phyloP scores from a whole-genome alignment of 768 basidiomycete species.

The Phaeotremella skinneri region DNA sequence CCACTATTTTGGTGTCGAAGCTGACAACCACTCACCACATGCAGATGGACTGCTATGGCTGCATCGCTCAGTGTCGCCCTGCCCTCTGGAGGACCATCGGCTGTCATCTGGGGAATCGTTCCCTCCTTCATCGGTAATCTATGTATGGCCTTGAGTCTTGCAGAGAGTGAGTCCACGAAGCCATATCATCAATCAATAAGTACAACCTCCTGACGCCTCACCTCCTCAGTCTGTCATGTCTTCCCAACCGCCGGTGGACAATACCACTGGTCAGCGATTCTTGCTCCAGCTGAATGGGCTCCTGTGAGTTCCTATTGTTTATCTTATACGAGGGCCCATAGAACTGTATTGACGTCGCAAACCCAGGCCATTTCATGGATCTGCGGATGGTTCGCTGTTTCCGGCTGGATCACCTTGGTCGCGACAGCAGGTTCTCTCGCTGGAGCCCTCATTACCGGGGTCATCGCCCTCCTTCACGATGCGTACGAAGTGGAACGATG shows the following conservation, averaged over 20 bases:
- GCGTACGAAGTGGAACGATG: slow-evolving; percentile 32
- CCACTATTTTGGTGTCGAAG: not conserved
- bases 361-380: slow-evolving; percentile 36
- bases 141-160: slow-evolving; percentile 39
- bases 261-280: slow-evolving; percentile 42
- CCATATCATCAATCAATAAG: too few species aligned
- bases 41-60: slow-evolving; percentile 41
- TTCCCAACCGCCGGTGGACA: slow-evolving; percentile 37
- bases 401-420: slow-evolving; percentile 43
- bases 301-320: slow-evolving; percentile 28
- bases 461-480: slow-evolving; percentile 29
- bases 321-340: not conserved
- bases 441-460: slow-evolving; percentile 34
- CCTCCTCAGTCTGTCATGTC: slow-evolving; percentile 22
- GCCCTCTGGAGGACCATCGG: slow-evolving; percentile 40
- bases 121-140: slow-evolving; percentile 37
- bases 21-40: not conserved
- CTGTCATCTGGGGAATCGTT: slow-evolving; percentile 42
- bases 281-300: slow-evolving; percentile 32
- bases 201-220: too few species aligned
- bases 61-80: slow-evolving; percentile 34
- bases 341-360: not conserved
- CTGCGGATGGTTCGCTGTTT: slow-evolving; percentile 43
- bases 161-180: slow-evolving; percentile 33
- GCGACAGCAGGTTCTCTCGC: slow-evolving; percentile 43